phyloP scores from a whole-genome alignment of 2,329 filamentous ascomycete species.

The Colletotrichum sp. region DNA sequence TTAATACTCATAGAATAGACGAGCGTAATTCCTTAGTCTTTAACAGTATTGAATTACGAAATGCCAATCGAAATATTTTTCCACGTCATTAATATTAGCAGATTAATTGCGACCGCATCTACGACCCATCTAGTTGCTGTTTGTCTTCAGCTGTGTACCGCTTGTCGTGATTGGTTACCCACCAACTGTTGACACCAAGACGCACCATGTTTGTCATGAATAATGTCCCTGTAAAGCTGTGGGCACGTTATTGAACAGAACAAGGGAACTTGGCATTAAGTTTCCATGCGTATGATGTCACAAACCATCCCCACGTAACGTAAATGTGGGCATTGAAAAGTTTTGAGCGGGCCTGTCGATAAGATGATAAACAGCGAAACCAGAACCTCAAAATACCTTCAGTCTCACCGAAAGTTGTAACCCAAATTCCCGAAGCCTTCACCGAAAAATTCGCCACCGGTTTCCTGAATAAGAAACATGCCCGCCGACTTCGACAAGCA shows the following conservation, averaged over 20 bases:
- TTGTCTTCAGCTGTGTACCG: background rate
- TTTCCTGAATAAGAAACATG: background rate
- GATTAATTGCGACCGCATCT: background rate
- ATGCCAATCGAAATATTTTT: background rate
- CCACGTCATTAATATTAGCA: background rate
- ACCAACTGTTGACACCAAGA: background rate
- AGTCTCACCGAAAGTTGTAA: background rate
- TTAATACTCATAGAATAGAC: background rate
- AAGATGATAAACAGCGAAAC: background rate
- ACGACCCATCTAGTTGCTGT: background rate
- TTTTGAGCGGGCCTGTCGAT: conserved; percentile 1
- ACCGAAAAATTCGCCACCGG: background rate
- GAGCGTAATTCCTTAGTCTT: background rate
- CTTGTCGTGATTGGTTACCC: background rate
- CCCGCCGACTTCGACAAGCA: conserved; percentile 50
- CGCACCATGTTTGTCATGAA: background rate
- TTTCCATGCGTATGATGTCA: conserved; percentile 10
- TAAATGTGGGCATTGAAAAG: conserved; percentile 18
- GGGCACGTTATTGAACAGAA: background rate
- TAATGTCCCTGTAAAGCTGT: background rate
- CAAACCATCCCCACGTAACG: background rate
- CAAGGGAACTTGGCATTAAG: background rate
- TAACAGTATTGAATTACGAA: background rate
- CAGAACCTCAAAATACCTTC: background rate
- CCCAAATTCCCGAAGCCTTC: background rate